Evolutionary conservation across 208 protist species (phyloP).

Genomic region (Acanthamoeba lenticulata): DNA sequence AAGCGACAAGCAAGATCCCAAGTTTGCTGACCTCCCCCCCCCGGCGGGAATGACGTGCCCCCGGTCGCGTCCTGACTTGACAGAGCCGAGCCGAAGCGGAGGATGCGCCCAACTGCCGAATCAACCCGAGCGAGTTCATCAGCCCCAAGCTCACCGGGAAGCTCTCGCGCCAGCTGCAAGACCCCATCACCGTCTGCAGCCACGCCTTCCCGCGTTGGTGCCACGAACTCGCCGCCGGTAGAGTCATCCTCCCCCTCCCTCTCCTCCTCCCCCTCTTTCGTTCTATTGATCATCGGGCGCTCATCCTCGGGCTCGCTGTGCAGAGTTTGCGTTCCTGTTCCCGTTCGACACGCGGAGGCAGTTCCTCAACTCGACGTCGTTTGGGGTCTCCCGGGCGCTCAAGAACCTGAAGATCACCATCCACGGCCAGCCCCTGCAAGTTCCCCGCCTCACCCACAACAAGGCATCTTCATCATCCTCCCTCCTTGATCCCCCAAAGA

Average conservation of each 20-base stretch:
- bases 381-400: slow-evolving; percentile 85
- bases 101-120: not conserved
- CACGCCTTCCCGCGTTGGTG: slow-evolving; percentile 85
- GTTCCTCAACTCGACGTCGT: slow-evolving; percentile 85
- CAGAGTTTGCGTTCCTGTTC: slow-evolving; percentile 83
- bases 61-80: not conserved
- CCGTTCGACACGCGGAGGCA: slow-evolving; percentile 81
- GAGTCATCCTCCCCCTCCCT: not conserved
- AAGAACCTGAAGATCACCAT: slow-evolving; percentile 8
- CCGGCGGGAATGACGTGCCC: not conserved
- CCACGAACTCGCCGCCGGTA: slow-evolving; percentile 67
- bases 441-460: not conserved
- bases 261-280: not conserved
- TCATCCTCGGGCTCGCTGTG: not conserved
- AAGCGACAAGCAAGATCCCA: not conserved
- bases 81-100: not conserved
- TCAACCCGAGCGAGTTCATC: slow-evolving; percentile 80
- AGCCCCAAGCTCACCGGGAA: slow-evolving; percentile 86
- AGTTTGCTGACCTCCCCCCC: not conserved
- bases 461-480: slow-evolving; percentile 1
- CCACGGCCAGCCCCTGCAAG: slow-evolving; percentile 26
- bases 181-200: slow-evolving; percentile 84
- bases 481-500: too few relatives aligned
- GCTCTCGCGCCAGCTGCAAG: slow-evolving; percentile 86
- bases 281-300: not conserved